Evolutionary conservation across 2,329 filamentous ascomycete genomes (phyloP).

Genomic region (Claviceps sp.): DNA sequence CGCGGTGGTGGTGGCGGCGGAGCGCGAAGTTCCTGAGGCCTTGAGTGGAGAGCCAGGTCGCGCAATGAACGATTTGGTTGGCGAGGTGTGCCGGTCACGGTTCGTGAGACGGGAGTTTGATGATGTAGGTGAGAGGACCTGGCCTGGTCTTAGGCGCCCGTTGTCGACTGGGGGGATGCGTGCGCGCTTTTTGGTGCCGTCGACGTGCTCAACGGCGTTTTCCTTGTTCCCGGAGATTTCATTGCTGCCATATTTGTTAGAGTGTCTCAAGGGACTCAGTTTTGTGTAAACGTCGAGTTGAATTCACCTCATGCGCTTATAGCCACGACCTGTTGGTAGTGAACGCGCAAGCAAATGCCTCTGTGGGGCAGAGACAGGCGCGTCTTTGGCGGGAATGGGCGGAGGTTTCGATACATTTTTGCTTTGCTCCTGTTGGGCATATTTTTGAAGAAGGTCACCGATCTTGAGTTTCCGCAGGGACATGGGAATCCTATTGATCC

Average conservation of each 20-base stretch:
- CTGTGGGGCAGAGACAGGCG: constrained; percentile 21
- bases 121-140: constrained; percentile 70
- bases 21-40: constrained; percentile 25
- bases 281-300: not conserved
- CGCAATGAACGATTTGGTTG: constrained; percentile 42
- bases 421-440: constrained; percentile 31
- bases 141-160: constrained; percentile 27
- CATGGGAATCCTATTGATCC: constrained; percentile 81
- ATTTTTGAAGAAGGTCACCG: constrained; percentile 55
- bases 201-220: constrained; percentile 45
- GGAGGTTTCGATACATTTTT: constrained; percentile 25
- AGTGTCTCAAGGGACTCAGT: not conserved
- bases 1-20: constrained; percentile 27
- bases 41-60: constrained; percentile 52
- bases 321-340: constrained; percentile 15
- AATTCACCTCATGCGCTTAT: constrained; percentile 38
- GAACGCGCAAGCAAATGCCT: constrained; percentile 16
- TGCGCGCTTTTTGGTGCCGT: constrained; percentile 58
- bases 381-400: constrained; percentile 38
- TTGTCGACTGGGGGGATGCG: constrained; percentile 30
- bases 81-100: constrained; percentile 36
- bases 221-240: constrained; percentile 63
- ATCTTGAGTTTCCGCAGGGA: constrained; percentile 69
- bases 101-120: constrained; percentile 57
- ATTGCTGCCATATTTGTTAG: constrained; percentile 32